Evolutionary conservation across 2,329 filamentous ascomycete species (phyloP).

Genomic region (Alternaria solani): DNA sequence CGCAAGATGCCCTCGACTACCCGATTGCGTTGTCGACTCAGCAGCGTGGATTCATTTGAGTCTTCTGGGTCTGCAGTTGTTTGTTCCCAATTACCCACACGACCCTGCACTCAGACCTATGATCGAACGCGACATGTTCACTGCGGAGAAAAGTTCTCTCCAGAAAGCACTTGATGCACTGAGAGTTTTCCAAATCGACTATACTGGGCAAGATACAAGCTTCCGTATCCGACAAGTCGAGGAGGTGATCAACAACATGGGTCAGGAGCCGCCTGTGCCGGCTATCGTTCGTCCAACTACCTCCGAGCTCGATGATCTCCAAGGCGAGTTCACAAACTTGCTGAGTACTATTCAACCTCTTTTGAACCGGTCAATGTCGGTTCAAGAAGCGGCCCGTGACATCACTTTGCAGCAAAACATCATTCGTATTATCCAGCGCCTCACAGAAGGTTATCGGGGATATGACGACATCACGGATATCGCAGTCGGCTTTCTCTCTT

Average conservation of each 20-base stretch:
- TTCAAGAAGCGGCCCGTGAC: conserved; percentile 38
- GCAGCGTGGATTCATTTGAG: conserved; percentile 78
- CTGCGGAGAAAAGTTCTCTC: conserved; percentile 65
- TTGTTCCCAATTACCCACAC: conserved; percentile 84
- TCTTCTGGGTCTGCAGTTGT: conserved; percentile 76
- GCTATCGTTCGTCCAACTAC: conserved; percentile 74
- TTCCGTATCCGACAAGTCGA: conserved; percentile 71
- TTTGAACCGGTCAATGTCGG: conserved; percentile 30
- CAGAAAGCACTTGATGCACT: conserved; percentile 67
- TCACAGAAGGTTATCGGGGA: conserved; percentile 73
- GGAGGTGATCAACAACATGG: conserved; percentile 69
- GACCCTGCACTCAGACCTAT: conserved; percentile 74
- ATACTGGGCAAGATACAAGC: conserved; percentile 73
- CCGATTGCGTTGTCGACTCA: conserved; percentile 40
- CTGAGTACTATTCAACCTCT: conserved; percentile 55
- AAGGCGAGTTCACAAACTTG: conserved; percentile 83
- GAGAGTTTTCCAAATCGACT: conserved; percentile 68
- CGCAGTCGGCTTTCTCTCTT: conserved; percentile 79
- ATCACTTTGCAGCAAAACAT: conserved; percentile 63
- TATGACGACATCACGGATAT: conserved; percentile 88
- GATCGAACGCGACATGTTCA: conserved; percentile 69
- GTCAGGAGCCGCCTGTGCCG: conserved; percentile 70
- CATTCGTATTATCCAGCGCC: conserved; percentile 72
- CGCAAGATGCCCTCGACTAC: conserved; percentile 14
- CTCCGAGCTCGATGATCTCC: conserved; percentile 74